These are phyloP conservation scores for Hyaloscypha finlandica DNA, from an alignment of 495 filamentous ascomycete genomes.

Conservation along the genomic window DNA sequence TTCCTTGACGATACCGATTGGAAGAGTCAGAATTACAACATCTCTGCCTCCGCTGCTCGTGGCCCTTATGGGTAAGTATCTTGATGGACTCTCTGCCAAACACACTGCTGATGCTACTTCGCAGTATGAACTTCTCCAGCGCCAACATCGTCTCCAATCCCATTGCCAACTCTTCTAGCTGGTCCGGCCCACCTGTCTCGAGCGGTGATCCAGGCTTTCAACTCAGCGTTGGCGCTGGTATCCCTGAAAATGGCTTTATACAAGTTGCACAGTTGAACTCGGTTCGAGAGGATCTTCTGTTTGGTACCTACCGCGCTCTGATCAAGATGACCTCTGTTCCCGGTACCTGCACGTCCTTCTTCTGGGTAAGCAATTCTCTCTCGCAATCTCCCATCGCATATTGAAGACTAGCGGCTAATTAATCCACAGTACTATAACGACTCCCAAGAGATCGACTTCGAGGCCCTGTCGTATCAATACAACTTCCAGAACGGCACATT, in stretches of 20 bases:
- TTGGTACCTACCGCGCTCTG: conserved; percentile 65
- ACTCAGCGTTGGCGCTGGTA: conserved; percentile 55
- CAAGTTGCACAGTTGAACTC: conserved; percentile 62
- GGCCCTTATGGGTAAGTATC: conserved; percentile 63
- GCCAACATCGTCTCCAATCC: conserved; percentile 58
- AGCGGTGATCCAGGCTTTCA: conserved; percentile 59
- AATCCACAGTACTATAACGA: conserved; percentile 66
- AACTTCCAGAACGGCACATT: conserved; percentile 44
- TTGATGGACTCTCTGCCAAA: neutral
- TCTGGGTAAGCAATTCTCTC: conserved; percentile 58
- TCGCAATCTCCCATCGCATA: conserved; percentile 5
- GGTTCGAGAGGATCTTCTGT: conserved; percentile 57
- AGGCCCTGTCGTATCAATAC: conserved; percentile 67
- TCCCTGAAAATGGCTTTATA: conserved; percentile 50
- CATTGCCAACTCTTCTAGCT: conserved; percentile 38
- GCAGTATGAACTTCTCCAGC: conserved; percentile 43
- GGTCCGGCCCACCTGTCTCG: conserved; percentile 41
- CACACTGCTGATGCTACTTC: neutral
- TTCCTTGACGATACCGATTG: conserved; percentile 56
- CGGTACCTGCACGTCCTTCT: conserved; percentile 77
- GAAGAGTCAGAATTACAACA: conserved; percentile 64
- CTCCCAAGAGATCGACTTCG: conserved; percentile 79
- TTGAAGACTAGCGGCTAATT: conserved; percentile 4
- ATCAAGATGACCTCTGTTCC: conserved; percentile 59
- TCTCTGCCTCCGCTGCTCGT: conserved; percentile 49